Evolutionary conservation across 768 basidiomycete species (phyloP), one percentile per base, ranked within the genome.

Genomic region (Phlebiopsis gigantea): DNA sequence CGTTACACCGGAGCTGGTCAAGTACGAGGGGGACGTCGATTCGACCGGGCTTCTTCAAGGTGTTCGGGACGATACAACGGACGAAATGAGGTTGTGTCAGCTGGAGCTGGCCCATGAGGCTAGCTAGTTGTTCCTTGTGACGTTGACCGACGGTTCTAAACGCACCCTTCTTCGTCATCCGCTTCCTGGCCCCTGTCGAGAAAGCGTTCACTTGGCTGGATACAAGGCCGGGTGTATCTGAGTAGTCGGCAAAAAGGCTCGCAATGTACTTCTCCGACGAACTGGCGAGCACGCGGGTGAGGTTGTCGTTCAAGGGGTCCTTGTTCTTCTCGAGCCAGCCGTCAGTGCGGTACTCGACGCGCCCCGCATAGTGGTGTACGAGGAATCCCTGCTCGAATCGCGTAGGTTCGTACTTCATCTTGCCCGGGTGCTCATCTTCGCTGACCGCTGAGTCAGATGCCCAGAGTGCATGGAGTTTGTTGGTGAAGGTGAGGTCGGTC

Each of bases 321-420:
- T 97, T 97, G 79, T 99, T 99, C 85, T 98, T 99, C 76, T 96
- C 95, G 63, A 99, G 75, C 97, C 97, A 99, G 15, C 94, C 92
- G 39, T 92, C 87, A 1, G 94, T 98, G 26, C 88, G 82, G 66
- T 99, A 99, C 65, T 98, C 95, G 65, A 99, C 97, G 63, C 85
- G 89, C 29, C 94, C 97, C 34, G 31, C 12, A 65, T 98, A 98
- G 68, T 99, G 97, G 59, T 92, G 85, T 50, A 99, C 82, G 63
- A 93, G 84, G 76, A 99, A 99, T 3, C 95, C 94, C 66, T 93
- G 92, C 28, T 91, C 88, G 67, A 98, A 95, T 7, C 94, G 79
- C 2, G 92, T 79, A 0, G 93, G 83, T 59, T 86, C 83, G 68
- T 95, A 98, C 67, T 98, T 98, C 54, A 78, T 68, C 44, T 85